Evolutionary conservation across 768 basidiomycete genomes (phyloP), one percentile per base, ranked within the genome.

Genomic region (Lactarius akahatsu): DNA sequence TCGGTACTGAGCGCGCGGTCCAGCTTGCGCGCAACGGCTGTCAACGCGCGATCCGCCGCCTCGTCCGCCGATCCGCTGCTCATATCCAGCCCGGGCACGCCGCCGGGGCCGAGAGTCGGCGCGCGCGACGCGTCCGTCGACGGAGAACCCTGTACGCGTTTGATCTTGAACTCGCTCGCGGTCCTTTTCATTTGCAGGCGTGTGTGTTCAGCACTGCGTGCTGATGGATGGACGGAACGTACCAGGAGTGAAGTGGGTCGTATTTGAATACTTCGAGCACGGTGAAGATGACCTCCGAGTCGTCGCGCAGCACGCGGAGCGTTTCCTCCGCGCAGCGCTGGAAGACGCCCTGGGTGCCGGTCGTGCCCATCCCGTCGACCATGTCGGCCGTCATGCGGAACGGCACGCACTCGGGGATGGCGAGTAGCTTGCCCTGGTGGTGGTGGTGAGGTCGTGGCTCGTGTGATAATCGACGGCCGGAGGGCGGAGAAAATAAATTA

Each of bases 191-290:
- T 32, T 32, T 34, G 2, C 2, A 30, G 30, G 9, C 36, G 10
- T 38, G 36, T 38, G 36, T 13, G 34, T 36, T 36, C 36, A 38
- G 36, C 36, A 38, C 2, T 4, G 36, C 36, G 11, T 1, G 36
- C 36, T 13, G 36, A 34, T 34, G 34, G 8, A 34, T 34, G 34
- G 34, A 34, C 7, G 36, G 36, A 38, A 38, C 85, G 41, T 58
- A 94, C 96, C 96, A 98, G 36, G 86, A 89, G 72, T 98, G 92
- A 23, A 99, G 82, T 6, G 97, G 96, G 75, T 99, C 96, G 73
- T 96, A 86, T 75, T 92, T 94, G 85, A 98, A 97, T 16, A 98
- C 96, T 73, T 97, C 96, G 43, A 99, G 81, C 4, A 99, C 91
- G 0, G 96, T 98, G 84, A 95, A 86, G 73, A 99, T 89, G 55